Base-by-base conservation (phyloP, 768 basidiomycete genomes). In the Kwoniella sp. region DNA sequence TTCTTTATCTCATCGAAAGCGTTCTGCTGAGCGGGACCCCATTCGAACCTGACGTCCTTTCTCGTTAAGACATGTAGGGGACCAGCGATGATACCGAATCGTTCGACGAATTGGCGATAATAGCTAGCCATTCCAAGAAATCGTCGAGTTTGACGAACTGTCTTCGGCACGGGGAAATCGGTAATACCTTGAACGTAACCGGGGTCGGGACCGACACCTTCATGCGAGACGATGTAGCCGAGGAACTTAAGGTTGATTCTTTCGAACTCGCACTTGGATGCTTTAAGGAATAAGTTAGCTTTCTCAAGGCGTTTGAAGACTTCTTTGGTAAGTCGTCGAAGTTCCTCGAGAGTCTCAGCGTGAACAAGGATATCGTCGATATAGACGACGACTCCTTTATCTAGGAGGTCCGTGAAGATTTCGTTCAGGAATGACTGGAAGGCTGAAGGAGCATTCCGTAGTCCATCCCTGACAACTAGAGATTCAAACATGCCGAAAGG, bases 311-410 rank as follows among this genome's bases (percentile, higher is more conserved):
- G 48, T 30, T 69, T 1, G 19, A 78, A 53, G 19, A 74, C 68
- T 24, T 27, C n/a, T 15, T 44, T 19, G 6, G 73, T 67, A 36
- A 66, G 69, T 7, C 30, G 2, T 26, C 40, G 36, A 60, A 73
- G 74, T 55, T 71, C 56, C 9, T 60, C 63, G 3, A 13, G 36
- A n/a, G 33, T 37, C 8, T 59, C 53, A 2, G 66, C 62, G 54
- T 67, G 68, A n/a, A 73, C 60, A 29, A 71, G 58, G 49, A 75
- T 73, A 61, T 75, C 70, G 60, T 75, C 73, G 24, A 70, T 30
- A 51, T 68, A 72, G 36, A 67, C 29, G 55, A 68, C 52, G 29
- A 60, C 56, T 44, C 29, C 56, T 12, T 27, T 40, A 33, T 68
- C 68, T 25, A 67, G 53, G 8, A 74, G 13, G 40, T 70, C 67